phyloP scores from a whole-genome alignment of 148 eudicot genomes.

The Chenopodium suecicum region DNA sequence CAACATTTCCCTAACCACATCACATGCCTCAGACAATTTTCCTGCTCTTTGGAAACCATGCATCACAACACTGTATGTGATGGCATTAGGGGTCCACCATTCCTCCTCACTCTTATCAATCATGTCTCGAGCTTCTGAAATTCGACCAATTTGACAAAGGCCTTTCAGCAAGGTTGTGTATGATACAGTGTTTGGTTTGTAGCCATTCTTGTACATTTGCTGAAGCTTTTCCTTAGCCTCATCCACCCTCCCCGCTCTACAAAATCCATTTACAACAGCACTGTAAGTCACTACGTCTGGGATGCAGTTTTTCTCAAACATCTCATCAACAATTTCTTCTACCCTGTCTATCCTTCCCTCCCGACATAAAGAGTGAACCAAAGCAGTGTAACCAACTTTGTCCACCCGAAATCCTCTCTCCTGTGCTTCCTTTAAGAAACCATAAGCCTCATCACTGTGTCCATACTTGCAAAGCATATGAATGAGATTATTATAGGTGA shows the following conservation, averaged over 20 bases:
- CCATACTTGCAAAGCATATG: conserved; percentile 34
- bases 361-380: conserved; percentile 29
- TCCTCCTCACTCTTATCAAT: conserved; percentile 33
- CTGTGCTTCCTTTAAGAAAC: conserved; percentile 24
- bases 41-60: conserved; percentile 34
- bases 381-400: conserved; percentile 31
- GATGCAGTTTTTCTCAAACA: conserved; percentile 25
- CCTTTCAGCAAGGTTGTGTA: conserved; percentile 34
- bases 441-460: conserved; percentile 25
- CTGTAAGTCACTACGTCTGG: conserved; percentile 37
- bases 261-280: conserved; percentile 27
- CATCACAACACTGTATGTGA: conserved; percentile 30
- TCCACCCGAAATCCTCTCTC: conserved; percentile 30
- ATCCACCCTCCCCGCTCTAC: conserved; percentile 20
- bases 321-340: conserved; percentile 29
- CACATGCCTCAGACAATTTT: conserved; percentile 30
- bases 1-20: conserved; percentile 32
- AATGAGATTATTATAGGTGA: conserved; percentile 32
- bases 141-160: conserved; percentile 28
- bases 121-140: conserved; percentile 32
- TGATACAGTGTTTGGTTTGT: conserved; percentile 33
- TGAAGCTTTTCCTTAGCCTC: conserved; percentile 32
- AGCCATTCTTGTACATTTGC: conserved; percentile 29
- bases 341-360: conserved; percentile 25
- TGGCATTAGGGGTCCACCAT: conserved; percentile 37